Percentiles rank a stretch among this genome's conserved stretches.
These are phyloP conservation scores for Hirschfeldia incana DNA, from an alignment of 345 rosid species.

Conservation along the genomic window DNA sequence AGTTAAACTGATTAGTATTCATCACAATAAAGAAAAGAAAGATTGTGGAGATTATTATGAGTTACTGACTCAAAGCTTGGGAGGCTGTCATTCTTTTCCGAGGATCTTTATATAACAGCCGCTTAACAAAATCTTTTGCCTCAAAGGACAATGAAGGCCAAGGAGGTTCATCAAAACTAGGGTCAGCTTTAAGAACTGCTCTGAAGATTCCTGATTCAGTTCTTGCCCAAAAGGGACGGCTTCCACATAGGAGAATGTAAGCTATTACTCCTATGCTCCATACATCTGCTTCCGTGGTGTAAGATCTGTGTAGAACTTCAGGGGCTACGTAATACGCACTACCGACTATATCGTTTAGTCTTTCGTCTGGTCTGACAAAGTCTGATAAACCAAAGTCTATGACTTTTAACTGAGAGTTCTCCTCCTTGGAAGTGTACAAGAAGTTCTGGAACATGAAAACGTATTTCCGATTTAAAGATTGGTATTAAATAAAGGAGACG, in stretches of 20 bases:
- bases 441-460: constrained; percentile 71
- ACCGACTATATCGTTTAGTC: constrained; percentile 95
- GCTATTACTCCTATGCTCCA: constrained; percentile 98
- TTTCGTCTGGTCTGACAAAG: constrained; percentile 96
- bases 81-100: constrained; percentile 91
- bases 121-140: constrained; percentile 87
- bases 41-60: background rate
- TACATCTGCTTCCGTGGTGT: constrained; percentile 92
- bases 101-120: constrained; percentile 80
- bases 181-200: constrained; percentile 89
- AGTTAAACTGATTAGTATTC: constrained; percentile 2
- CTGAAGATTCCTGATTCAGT: constrained; percentile 95
- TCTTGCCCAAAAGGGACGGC: constrained; percentile 99
- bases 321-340: constrained; percentile 98
- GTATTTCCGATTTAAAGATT: constrained; percentile 27
- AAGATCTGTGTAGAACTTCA: constrained; percentile 94
- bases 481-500: background rate
- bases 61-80: constrained; percentile 82
- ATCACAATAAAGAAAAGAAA: constrained; percentile 17
- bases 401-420: constrained; percentile 80
- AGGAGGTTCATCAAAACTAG: constrained; percentile 80
- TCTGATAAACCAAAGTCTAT: constrained; percentile 97
- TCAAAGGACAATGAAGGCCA: constrained; percentile 88
- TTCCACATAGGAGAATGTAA: constrained; percentile 90
- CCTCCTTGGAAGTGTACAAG: constrained; percentile 78